Conservation (phyloP, 495 filamentous ascomycete species). For the Paragyromitra xinjiangensis region DNA sequence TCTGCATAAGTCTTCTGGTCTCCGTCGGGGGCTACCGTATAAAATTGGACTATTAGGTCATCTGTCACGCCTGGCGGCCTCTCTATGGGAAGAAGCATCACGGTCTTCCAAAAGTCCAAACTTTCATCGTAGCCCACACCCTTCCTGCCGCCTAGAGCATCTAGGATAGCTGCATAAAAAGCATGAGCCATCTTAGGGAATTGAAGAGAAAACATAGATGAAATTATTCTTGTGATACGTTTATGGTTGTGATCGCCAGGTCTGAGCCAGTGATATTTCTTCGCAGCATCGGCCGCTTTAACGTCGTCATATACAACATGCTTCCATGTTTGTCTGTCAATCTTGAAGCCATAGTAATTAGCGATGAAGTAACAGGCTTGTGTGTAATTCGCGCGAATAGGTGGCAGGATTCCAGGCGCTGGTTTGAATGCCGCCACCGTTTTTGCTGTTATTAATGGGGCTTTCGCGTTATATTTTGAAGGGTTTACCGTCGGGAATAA, state of each 20-base stretch:
- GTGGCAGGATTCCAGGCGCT: background rate
- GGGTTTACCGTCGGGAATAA: background rate
- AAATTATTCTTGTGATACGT: constrained; percentile 19
- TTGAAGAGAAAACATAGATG: background rate
- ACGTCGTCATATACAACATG: background rate
- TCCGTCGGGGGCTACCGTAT: background rate
- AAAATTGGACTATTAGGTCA: background rate
- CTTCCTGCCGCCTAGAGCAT: background rate
- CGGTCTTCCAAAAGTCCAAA: background rate
- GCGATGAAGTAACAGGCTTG: background rate
- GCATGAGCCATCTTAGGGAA: background rate
- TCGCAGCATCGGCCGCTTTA: background rate
- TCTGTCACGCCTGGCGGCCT: background rate
- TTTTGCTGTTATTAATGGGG: constrained; percentile 5
- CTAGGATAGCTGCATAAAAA: constrained; percentile 1
- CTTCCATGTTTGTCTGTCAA: background rate
- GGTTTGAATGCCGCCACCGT: background rate
- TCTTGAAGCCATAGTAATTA: constrained; percentile 11
- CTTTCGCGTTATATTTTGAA: background rate
- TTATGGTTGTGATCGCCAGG: background rate
- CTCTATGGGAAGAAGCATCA: background rate
- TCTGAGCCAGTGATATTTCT: constrained; percentile 8
- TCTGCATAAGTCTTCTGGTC: constrained; percentile 11
- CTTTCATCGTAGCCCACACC: background rate
- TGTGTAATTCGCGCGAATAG: background rate